Conservation (phyloP, 225 moss, liverwort and hornwort species). For the Physcomitrellopsis africana region DNA sequence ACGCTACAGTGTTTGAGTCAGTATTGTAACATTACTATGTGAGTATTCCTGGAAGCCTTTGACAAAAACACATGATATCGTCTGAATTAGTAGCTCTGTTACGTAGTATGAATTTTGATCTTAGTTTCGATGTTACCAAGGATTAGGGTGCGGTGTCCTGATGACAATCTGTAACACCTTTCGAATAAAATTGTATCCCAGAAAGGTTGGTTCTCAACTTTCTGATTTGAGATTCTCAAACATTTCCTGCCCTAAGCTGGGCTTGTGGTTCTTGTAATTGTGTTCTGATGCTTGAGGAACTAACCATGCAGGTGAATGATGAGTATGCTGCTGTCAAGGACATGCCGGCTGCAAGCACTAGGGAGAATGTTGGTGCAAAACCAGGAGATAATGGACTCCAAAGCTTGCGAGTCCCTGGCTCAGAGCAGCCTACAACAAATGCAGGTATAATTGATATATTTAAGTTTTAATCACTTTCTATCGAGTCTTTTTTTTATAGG, state of each 20-base stretch:
- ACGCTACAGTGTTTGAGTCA: not conserved
- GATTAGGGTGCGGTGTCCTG: not conserved
- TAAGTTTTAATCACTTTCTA: not conserved
- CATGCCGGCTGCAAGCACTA: slow-evolving; percentile 39
- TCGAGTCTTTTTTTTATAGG: no score
- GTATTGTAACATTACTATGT: not conserved
- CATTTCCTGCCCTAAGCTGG: not conserved
- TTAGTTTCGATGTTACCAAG: not conserved
- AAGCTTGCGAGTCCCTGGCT: slow-evolving; percentile 36
- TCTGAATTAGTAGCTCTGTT: not conserved
- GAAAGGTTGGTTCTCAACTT: not conserved
- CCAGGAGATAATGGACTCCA: slow-evolving; percentile 49
- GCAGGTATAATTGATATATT: slow-evolving; percentile 26
- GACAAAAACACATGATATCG: not conserved
- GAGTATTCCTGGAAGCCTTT: not conserved
- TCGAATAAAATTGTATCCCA: no score
- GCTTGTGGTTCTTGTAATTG: not conserved
- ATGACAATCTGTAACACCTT: not conserved
- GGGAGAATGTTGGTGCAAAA: slow-evolving; percentile 41
- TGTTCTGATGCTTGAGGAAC: not conserved
- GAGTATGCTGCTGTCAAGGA: slow-evolving; percentile 70
- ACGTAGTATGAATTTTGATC: not conserved
- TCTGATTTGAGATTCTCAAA: not conserved
- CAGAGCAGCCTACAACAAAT: slow-evolving; percentile 32
- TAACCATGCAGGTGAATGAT: slow-evolving; percentile 45